Base-by-base conservation (phyloP, 441 rosid genomes). In the Pelargonium cotyledonis region DNA sequence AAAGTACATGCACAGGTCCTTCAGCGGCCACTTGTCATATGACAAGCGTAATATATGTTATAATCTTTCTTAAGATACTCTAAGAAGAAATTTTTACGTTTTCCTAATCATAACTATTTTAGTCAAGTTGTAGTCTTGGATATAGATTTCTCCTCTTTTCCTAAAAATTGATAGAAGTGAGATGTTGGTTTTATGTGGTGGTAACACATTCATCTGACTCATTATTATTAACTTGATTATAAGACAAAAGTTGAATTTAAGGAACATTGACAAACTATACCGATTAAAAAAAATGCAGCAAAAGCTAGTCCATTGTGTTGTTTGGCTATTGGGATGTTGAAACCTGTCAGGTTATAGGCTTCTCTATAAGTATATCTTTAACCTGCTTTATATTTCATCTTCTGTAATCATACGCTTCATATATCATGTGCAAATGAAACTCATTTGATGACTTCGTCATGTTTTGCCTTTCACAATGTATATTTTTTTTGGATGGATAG, bases 401-500 rank as follows among this genome's bases (percentile, higher is more conserved):
- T n/a, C 14, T 40, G 41, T 58, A 12, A 46, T 67, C 31, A n/a
- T 67, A 15, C 18, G 40, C 43, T 46, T 47, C 19, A 44, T 11
- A 19, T 61, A 23, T 61, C 8, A 1, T 61, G 0, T 61, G 26
- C 40, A 23, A 61, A 61, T 21, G 38, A 12, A 23, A 61, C 43
- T 40, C 35, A 49, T 47, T 68, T 65, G 74, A 66, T 64, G 43
- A 47, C 43, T 60, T 66, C 70, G 76, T 75, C 67, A 55, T 77
- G 70, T 68, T 78, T 77, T 70, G 35, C 73, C 66, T 71, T 77
- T 76, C 76, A 76, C 49, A 70, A 78, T 69, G 65, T 62, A 65
- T 40, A 40, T 77, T 69, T 67, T 65, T 68, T 80, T 74, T 73
- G 63, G 68, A 69, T 75, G 79, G 83, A 74, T 85, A 91, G 97